Evolutionary conservation across 805 yeast species (phyloP).

Genomic region (Pichia phayaonensis): DNA sequence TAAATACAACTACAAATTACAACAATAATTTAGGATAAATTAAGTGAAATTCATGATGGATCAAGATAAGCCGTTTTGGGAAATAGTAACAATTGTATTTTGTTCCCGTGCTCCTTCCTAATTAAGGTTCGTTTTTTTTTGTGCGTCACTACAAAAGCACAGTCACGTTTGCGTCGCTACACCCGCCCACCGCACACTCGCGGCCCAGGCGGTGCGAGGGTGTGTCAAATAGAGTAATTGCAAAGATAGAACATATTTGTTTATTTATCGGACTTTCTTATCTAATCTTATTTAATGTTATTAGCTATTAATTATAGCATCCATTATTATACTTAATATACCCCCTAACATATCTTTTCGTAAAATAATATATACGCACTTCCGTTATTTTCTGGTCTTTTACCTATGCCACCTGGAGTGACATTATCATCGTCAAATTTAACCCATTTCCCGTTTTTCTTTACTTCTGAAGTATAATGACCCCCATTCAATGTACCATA

Average conservation of each 20-base stretch:
- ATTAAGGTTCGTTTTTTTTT: neutral
- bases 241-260: neutral
- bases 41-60: neutral
- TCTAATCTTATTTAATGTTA: too few relatives aligned
- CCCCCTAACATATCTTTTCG: conserved; percentile 1
- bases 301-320: neutral
- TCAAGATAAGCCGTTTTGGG: conserved; percentile 2
- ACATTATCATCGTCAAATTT: conserved; percentile 11
- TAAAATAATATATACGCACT: conserved; percentile 12
- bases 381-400: conserved; percentile 4
- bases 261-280: neutral
- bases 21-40: neutral
- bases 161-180: neutral
- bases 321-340: neutral
- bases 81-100: neutral
- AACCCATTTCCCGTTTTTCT: conserved; percentile 5
- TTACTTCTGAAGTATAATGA: conserved; percentile 48
- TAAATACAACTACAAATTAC: neutral
- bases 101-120: neutral
- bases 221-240: neutral
- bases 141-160: neutral
- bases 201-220: neutral
- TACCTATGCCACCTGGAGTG: neutral
- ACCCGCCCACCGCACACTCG: neutral
- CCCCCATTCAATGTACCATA: conserved; percentile 79